Base-by-base conservation (phyloP, 1,284 basidiomycete species). In the Rhizoctonia solani region DNA sequence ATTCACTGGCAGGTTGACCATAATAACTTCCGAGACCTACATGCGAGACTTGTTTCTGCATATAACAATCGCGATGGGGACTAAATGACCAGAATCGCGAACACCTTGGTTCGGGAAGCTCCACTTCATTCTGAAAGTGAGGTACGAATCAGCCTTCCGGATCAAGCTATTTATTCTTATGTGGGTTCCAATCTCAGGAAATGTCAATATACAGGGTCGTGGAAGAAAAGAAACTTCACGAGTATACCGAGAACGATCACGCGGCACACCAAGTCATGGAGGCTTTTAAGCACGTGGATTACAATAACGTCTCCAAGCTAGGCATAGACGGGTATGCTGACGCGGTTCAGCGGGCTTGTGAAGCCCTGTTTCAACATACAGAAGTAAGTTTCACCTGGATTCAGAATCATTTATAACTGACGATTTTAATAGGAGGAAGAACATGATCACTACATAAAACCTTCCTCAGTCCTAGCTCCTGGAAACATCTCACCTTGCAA, bases 381-480 rank as follows among this genome's bases (percentile, higher is more conserved):
- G 41, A 58, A 42, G 55, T 58, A 6, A 9, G 55, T 19, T 27
- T 46, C 25, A 16, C 54, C n/a, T n/a, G n/a, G 37, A 25, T 46
- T 37, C 23, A 16, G 9, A 3, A 13, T 16, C 4, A 42, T 25
- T 27, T 2, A 46, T 9, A 11, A 13, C 4, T 14, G 19, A 46
- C 19, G n/a, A n/a, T n/a, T n/a, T n/a, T n/a, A n/a, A n/a, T n/a
- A 58, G 54, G 39, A 58, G 13, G 54, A 58, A 21, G 54, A 58
- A 19, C n/a, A 27, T 2, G 54, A 16, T 4, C 32, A 39, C 23
- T 58, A 29, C 41, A 9, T 3, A 16, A 42, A 58, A 30, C 54
- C 46, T 3, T 44, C 39, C 1, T 4, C 39, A 3, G 19, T 27
- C 3, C 25, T 58, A 3, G 19, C 23, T 4, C 39, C 2, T 3